A percentile compares a stretch with the other conserved stretches of the same genome.
These are phyloP conservation scores for Avena insularis DNA, from an alignment of 176 grass and related monocot genomes.

Conservation along the genomic window DNA sequence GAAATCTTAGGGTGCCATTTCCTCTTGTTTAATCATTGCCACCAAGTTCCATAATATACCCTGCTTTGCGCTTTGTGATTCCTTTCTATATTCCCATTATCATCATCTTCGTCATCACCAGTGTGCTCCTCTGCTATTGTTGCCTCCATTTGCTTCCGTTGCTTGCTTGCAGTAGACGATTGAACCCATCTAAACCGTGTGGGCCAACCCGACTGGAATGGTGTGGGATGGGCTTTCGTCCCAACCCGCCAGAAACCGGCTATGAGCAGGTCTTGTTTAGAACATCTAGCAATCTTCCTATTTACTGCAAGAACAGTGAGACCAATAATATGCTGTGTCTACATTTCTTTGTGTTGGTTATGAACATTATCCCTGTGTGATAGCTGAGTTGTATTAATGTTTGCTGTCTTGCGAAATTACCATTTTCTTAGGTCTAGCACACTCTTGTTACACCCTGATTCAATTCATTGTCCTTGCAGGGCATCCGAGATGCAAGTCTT, in stretches of 20 bases:
- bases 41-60: background rate
- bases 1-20: constrained; percentile 19
- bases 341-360: background rate
- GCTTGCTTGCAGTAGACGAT: background rate
- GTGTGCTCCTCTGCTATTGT: background rate
- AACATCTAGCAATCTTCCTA: constrained; percentile 27
- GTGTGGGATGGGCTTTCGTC: background rate
- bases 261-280: constrained; percentile 12
- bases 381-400: background rate
- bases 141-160: background rate
- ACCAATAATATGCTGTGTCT: constrained; percentile 10
- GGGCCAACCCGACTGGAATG: background rate
- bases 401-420: constrained; percentile 10
- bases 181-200: background rate
- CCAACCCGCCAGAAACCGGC: background rate
- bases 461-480: constrained; percentile 62
- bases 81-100: background rate
- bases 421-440: constrained; percentile 17
- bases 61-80: background rate
- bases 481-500: constrained; percentile 95
- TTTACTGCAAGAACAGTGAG: constrained; percentile 39
- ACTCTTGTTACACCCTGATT: constrained; percentile 30
- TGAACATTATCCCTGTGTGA: constrained; percentile 7
- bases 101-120: constrained; percentile 20
- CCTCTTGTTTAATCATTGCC: background rate